Conservation (phyloP, 805 yeast genomes). For the Cyberlindnera bimundalis region DNA sequence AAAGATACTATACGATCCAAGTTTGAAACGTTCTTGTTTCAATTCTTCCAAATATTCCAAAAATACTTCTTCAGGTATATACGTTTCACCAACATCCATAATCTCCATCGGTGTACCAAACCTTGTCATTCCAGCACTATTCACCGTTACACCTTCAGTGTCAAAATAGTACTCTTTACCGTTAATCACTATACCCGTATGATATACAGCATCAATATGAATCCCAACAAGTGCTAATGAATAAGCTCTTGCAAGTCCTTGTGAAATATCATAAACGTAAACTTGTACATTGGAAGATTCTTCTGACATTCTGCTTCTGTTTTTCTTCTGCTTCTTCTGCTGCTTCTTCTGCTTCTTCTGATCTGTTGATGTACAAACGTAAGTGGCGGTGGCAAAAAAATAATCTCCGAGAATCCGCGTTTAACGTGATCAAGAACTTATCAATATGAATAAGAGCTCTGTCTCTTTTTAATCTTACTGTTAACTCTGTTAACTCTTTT, state of each 20-base stretch:
- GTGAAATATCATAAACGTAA: constrained; percentile 58
- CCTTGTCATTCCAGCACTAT: constrained; percentile 50
- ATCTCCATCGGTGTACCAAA: constrained; percentile 56
- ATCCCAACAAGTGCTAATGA: constrained; percentile 50
- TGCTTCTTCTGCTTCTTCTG: too few species aligned
- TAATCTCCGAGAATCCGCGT: too few species aligned
- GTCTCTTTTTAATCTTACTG: too few species aligned
- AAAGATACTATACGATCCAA: constrained; percentile 49
- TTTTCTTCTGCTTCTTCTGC: constrained; percentile 5
- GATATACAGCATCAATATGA: constrained; percentile 62
- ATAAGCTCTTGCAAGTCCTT: constrained; percentile 53
- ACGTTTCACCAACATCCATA: constrained; percentile 51
- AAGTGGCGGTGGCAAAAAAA: too few species aligned
- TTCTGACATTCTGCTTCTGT: too few species aligned
- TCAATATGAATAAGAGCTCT: too few species aligned
- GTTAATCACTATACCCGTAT: constrained; percentile 54
- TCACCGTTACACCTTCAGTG: constrained; percentile 46
- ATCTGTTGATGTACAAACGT: too few species aligned
- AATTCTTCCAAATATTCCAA: constrained; percentile 52
- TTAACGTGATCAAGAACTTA: too few species aligned
- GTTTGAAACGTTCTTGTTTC: constrained; percentile 36
- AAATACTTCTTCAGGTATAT: constrained; percentile 47
- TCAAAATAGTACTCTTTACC: constrained; percentile 59
- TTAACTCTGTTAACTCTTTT: too few species aligned
- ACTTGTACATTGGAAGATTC: too few species aligned